Conservation (phyloP, 148 eudicot species). For the Dysphania ambrosioides region DNA sequence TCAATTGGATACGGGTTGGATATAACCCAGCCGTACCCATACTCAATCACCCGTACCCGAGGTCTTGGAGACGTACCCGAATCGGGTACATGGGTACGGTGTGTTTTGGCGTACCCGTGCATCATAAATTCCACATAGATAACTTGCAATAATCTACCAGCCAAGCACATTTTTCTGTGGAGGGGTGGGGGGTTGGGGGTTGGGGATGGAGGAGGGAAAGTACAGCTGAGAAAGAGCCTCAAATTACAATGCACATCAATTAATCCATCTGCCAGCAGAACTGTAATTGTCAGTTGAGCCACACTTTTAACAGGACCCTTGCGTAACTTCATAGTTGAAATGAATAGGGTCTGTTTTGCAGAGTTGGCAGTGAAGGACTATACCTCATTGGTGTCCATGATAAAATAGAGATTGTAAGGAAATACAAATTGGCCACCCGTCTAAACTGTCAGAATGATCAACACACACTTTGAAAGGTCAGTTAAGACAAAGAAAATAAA, state of each 20-base stretch:
- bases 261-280: background rate
- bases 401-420: constrained; percentile 72
- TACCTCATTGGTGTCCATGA: constrained; percentile 85
- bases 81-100: no score
- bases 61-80: no score
- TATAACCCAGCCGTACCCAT: no score
- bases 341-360: background rate
- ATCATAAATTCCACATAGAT: no score
- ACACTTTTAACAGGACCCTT: background rate
- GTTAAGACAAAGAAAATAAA: background rate
- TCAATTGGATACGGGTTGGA: no score
- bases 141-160: background rate
- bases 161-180: background rate
- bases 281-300: background rate
- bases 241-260: background rate
- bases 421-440: constrained; percentile 87
- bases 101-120: no score
- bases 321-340: background rate
- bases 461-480: constrained; percentile 16
- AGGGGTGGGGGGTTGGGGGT: background rate
- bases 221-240: background rate
- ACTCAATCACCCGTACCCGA: no score
- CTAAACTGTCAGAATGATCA: constrained; percentile 62
- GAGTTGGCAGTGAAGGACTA: constrained; percentile 9
- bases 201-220: no score